phyloP scores from a whole-genome alignment of 78 protist genomes.

The Pelomyxa schiedti region DNA sequence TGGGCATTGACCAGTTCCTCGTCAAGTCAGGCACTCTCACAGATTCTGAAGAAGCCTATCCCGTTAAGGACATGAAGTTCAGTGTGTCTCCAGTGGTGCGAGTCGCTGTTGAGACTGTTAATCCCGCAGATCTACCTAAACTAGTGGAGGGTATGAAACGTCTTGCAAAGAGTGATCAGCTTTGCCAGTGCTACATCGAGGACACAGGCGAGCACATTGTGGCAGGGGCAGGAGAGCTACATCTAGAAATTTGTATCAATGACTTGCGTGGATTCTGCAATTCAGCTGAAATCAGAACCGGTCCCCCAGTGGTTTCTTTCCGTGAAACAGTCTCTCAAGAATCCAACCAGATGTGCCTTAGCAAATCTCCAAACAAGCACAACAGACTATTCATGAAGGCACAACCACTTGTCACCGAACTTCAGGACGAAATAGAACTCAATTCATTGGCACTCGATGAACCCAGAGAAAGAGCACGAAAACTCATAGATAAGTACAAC shows the following conservation, averaged over 20 bases:
- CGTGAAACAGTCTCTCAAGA: conserved; percentile 37
- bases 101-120: conserved; percentile 59
- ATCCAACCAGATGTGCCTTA: background rate
- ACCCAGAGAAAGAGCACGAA: background rate
- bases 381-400: conserved; percentile 49
- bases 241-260: conserved; percentile 28
- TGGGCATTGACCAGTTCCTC: conserved; percentile 54
- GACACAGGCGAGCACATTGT: conserved; percentile 47
- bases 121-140: background rate
- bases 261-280: conserved; percentile 3
- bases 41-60: background rate
- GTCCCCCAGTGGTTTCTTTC: conserved; percentile 12
- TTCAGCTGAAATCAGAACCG: background rate
- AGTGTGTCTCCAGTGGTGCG: conserved; percentile 37
- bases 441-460: background rate
- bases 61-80: conserved; percentile 22
- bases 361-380: conserved; percentile 60
- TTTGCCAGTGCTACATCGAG: background rate
- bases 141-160: conserved; percentile 76
- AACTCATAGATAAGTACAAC: conserved; percentile 4
- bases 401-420: conserved; percentile 16
- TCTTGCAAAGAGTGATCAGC: conserved; percentile 3
- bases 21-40: conserved; percentile 54
- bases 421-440: conserved; percentile 28
- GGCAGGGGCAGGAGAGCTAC: conserved; percentile 55